These are phyloP conservation scores for Pyricularia grisea DNA, from an alignment of 2,329 filamentous ascomycete genomes.

Conservation along the genomic window DNA sequence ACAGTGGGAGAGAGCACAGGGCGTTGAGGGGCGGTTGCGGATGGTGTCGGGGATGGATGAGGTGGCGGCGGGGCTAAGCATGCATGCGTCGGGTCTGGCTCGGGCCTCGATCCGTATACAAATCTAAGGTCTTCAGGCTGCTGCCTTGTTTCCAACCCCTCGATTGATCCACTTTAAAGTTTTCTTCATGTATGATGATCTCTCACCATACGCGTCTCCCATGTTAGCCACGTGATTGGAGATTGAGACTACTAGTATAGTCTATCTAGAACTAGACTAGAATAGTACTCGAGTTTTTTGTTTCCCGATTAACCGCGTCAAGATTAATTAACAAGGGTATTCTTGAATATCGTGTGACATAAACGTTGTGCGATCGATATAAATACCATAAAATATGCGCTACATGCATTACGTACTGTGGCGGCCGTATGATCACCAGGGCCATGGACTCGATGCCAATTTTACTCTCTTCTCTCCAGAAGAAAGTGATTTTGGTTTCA, in stretches of 20 bases:
- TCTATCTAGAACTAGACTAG: no score
- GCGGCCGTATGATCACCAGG: neutral
- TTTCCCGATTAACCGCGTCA: neutral
- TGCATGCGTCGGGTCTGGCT: neutral
- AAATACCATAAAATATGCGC: no score
- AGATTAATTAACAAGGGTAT: neutral
- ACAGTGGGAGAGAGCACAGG: neutral
- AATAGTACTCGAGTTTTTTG: no score
- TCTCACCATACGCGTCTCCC: neutral
- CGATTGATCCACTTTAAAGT: neutral
- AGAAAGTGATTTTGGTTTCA: neutral
- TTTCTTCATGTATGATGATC: neutral
- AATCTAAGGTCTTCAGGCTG: neutral
- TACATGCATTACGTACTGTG: neutral
- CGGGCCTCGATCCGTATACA: neutral
- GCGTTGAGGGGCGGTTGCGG: neutral
- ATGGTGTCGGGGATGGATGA: neutral
- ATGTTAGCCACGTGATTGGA: neutral
- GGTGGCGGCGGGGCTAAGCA: neutral
- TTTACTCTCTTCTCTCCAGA: neutral
- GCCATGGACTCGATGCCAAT: neutral
- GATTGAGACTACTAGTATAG: neutral
- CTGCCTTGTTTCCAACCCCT: neutral
- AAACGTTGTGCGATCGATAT: no score
- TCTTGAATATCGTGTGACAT: neutral